Percentiles rank a stretch among this genome's conserved stretches.
phyloP scores from a whole-genome alignment of 768 basidiomycete species.

The Terana coerulea region DNA sequence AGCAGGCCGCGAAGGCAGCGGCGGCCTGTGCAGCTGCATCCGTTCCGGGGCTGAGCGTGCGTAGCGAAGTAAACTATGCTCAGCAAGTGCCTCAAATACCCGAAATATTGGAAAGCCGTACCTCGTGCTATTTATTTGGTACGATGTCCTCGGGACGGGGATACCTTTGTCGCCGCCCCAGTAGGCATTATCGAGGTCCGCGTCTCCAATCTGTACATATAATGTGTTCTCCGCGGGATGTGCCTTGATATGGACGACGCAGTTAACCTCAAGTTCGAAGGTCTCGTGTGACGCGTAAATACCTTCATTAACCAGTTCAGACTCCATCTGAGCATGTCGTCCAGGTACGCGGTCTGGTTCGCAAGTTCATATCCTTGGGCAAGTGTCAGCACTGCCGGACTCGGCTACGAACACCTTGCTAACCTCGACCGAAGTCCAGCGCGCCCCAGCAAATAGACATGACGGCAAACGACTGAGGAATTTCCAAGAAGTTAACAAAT shows the following conservation, averaged over 20 bases:
- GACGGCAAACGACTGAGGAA: slow-evolving; percentile 64
- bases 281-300: slow-evolving; percentile 12
- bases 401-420: slow-evolving; percentile 1
- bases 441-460: slow-evolving; percentile 92
- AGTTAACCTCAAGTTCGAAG: background rate
- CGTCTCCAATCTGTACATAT: slow-evolving; percentile 76
- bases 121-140: slow-evolving; percentile 70
- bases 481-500: background rate
- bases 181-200: slow-evolving; percentile 66
- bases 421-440: slow-evolving; percentile 76
- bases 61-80: background rate
- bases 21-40: slow-evolving; percentile 84
- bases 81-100: too few species aligned
- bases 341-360: slow-evolving; percentile 89
- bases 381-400: background rate
- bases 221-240: slow-evolving; percentile 72
- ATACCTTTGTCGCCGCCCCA: slow-evolving; percentile 88
- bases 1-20: slow-evolving; percentile 85
- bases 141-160: slow-evolving; percentile 70
- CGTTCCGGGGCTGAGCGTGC: slow-evolving; percentile 63
- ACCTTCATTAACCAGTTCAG: slow-evolving; percentile 92
- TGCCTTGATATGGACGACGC: slow-evolving; percentile 46
- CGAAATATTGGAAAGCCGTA: slow-evolving; percentile 23
- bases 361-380: slow-evolving; percentile 71
- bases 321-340: slow-evolving; percentile 87